phyloP scores from a whole-genome alignment of 441 rosid genomes.

The Adansonia madagascariensis region DNA sequence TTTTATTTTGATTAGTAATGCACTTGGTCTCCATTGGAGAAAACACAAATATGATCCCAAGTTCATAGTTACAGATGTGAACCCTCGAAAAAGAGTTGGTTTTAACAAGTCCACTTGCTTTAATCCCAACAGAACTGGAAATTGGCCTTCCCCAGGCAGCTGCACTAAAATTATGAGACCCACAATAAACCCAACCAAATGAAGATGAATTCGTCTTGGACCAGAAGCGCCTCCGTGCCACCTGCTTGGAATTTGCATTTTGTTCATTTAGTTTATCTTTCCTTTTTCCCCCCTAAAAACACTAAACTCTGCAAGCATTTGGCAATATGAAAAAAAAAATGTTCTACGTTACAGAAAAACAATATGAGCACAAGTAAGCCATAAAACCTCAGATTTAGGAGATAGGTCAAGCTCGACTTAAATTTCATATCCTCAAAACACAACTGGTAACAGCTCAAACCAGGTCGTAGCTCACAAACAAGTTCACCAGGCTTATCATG shows the following conservation, averaged over 20 bases:
- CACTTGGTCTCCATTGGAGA: slow-evolving; percentile 56
- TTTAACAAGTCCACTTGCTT: slow-evolving; percentile 35
- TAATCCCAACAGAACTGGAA: slow-evolving; percentile 43
- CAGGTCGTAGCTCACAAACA: neutral
- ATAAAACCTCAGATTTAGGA: neutral
- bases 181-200: slow-evolving; percentile 87
- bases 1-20: slow-evolving; percentile 26
- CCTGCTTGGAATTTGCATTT: slow-evolving; percentile 46
- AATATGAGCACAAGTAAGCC: neutral
- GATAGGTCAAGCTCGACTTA: neutral
- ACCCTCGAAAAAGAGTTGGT: slow-evolving; percentile 45
- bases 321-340: neutral
- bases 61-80: slow-evolving; percentile 84
- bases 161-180: slow-evolving; percentile 91
- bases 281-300: neutral
- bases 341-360: neutral
- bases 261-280: slow-evolving; percentile 20
- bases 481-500: neutral
- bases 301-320: slow-evolving; percentile 8
- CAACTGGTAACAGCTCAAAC: neutral
- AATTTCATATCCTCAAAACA: neutral
- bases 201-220: slow-evolving; percentile 52
- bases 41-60: slow-evolving; percentile 76
- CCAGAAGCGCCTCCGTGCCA: slow-evolving; percentile 71
- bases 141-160: slow-evolving; percentile 92